phyloP scores from a whole-genome alignment of 2,329 filamentous ascomycete species.

The Xylaria sp. region DNA sequence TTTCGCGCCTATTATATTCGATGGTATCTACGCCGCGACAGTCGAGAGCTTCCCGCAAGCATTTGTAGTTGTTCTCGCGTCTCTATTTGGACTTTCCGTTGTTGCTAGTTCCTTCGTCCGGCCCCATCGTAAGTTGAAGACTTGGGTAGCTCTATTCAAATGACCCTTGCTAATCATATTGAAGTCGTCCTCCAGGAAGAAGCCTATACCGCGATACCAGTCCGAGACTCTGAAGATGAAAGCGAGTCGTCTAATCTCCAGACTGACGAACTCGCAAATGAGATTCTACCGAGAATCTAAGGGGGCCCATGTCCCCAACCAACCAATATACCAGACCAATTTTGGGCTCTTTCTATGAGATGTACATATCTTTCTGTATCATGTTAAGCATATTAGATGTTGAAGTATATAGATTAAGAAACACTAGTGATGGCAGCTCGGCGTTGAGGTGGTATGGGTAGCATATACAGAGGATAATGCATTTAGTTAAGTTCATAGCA shows the following conservation, averaged over 20 bases:
- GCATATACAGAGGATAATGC: neutral
- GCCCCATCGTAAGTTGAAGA: constrained; percentile 74
- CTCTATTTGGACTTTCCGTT: constrained; percentile 74
- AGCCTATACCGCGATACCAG: constrained; percentile 42
- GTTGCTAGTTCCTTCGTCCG: constrained; percentile 75
- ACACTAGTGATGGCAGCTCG: neutral
- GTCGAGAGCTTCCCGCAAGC: constrained; percentile 82
- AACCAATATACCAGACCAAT: neutral
- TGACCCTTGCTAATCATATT: constrained; percentile 15
- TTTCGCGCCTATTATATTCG: constrained; percentile 83
- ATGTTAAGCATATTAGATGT: neutral
- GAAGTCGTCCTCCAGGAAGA: constrained; percentile 47
- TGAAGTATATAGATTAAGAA: constrained; percentile 15
- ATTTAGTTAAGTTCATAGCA: neutral
- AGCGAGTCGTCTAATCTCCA: constrained; percentile 28
- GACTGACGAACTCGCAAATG: constrained; percentile 40
- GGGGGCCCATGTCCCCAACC: neutral
- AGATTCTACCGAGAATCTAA: constrained; percentile 41
- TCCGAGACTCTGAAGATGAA: constrained; percentile 33
- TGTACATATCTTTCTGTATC: constrained; percentile 10
- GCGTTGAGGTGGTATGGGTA: constrained; percentile 2
- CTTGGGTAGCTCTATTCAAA: neutral
- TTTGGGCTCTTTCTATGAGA: neutral
- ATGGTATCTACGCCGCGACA: constrained; percentile 84
- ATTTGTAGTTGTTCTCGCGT: constrained; percentile 80